A percentile compares a stretch with the other conserved stretches of the same genome.
Conservation (phyloP, 805 yeast genomes). For the Kurtzmaniella cleridarum region DNA sequence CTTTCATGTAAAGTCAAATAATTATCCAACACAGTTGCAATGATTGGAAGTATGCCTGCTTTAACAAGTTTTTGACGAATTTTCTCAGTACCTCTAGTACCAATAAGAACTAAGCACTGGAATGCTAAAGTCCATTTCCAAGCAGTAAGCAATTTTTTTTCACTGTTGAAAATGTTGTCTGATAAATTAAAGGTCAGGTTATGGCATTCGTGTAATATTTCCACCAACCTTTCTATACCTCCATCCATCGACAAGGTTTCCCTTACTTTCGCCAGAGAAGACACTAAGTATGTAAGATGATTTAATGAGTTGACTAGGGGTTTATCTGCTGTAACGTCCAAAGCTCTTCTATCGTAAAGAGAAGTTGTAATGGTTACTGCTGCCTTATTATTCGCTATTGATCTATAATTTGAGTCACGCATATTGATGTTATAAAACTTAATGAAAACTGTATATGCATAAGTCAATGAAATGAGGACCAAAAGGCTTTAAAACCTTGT, state of each 20-base stretch:
- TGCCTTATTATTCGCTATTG: constrained; percentile 76
- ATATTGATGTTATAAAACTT: constrained; percentile 27
- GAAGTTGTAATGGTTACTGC: constrained; percentile 88
- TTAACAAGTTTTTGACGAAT: constrained; percentile 82
- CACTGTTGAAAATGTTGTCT: constrained; percentile 31
- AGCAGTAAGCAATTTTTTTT: constrained; percentile 56
- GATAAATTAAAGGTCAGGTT: constrained; percentile 23
- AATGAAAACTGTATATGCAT: background rate
- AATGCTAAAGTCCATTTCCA: constrained; percentile 98
- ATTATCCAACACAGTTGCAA: constrained; percentile 89
- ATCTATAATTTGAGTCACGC: constrained; percentile 88
- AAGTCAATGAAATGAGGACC: background rate
- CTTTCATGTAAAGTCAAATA: constrained; percentile 48
- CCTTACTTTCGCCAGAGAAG: constrained; percentile 82
- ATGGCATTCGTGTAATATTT: constrained; percentile 78
- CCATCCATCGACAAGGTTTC: constrained; percentile 89
- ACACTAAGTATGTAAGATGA: constrained; percentile 80
- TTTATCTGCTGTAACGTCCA: constrained; percentile 83
- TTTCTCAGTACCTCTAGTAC: constrained; percentile 87
- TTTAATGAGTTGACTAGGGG: constrained; percentile 90
- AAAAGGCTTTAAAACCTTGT: background rate
- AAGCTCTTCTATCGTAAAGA: constrained; percentile 85
- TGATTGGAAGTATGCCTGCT: constrained; percentile 86
- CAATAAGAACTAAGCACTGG: constrained; percentile 86
- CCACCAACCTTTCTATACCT: constrained; percentile 82